Evolutionary conservation across 805 yeast species (phyloP).

Genomic region (Starmerella khaoyaiensis): DNA sequence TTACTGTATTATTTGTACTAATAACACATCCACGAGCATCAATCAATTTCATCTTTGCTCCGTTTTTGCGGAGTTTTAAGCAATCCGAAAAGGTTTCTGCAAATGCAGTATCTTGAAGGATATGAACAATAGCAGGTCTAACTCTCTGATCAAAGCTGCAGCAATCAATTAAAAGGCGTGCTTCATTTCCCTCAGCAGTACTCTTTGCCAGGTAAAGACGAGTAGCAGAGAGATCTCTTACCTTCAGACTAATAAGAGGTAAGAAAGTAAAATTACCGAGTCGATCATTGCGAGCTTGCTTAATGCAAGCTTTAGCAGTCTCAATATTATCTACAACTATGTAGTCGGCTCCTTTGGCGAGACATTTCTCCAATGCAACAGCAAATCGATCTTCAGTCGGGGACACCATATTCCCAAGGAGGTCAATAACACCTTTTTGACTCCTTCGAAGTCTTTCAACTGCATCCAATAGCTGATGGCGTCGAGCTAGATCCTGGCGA

Average conservation of each 20-base stretch:
- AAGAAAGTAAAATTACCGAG: conserved; percentile 77
- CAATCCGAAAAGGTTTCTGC: conserved; percentile 64
- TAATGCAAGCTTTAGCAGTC: conserved; percentile 64
- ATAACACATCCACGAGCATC: conserved; percentile 76
- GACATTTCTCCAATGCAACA: conserved; percentile 32
- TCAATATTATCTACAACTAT: conserved; percentile 63
- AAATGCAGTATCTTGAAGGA: conserved; percentile 65
- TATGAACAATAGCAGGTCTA: conserved; percentile 68
- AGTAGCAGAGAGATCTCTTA: conserved; percentile 33
- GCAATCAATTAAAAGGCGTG: conserved; percentile 61
- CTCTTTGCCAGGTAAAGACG: conserved; percentile 21
- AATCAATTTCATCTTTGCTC: conserved; percentile 52
- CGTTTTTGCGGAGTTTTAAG: conserved; percentile 55
- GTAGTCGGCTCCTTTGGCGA: conserved; percentile 72
- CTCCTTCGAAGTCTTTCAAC: conserved; percentile 56
- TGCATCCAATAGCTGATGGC: conserved; percentile 58
- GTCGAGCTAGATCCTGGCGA: conserved; percentile 62
- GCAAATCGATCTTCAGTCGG: conserved; percentile 36
- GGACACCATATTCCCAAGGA: conserved; percentile 64
- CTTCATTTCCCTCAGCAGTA: conserved; percentile 31
- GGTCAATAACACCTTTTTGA: conserved; percentile 57
- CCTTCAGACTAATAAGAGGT: conserved; percentile 67
- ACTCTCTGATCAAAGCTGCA: conserved; percentile 52
- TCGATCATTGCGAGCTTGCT: conserved; percentile 69
- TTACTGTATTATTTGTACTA: conserved; percentile 78